Percentiles rank a stretch among this genome's conserved stretches.
These are phyloP conservation scores for Pestalotiopsis sp. DNA, from an alignment of 2,329 filamentous ascomycete species.

Conservation along the genomic window DNA sequence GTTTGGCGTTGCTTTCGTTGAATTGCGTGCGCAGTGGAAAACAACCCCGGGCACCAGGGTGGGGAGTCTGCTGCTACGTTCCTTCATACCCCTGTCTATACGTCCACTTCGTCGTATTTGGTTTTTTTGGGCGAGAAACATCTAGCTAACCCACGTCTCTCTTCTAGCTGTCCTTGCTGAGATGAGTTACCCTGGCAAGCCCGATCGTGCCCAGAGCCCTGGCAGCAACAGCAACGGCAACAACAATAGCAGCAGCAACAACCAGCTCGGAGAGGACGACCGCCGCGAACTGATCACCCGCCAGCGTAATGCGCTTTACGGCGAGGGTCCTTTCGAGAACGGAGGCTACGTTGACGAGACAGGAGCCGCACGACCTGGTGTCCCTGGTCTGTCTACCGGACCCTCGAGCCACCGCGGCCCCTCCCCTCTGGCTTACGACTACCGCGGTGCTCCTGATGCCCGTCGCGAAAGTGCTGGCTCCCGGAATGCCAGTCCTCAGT, in stretches of 20 bases:
- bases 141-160: constrained; percentile 25
- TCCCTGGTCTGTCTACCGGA: constrained; percentile 66
- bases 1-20: constrained; percentile 11
- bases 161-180: constrained; percentile 55
- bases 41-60: neutral
- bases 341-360: constrained; percentile 71
- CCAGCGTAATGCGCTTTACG: constrained; percentile 92
- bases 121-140: constrained; percentile 29
- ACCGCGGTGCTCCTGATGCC: constrained; percentile 44
- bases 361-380: constrained; percentile 63
- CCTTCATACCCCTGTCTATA: neutral
- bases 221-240: constrained; percentile 43
- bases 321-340: constrained; percentile 71
- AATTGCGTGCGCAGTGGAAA: constrained; percentile 3
- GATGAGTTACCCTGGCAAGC: constrained; percentile 63
- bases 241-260: neutral
- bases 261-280: constrained; percentile 82
- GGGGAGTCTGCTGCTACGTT: neutral
- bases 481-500: constrained; percentile 81
- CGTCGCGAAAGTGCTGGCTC: constrained; percentile 55
- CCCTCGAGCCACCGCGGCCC: constrained; percentile 70
- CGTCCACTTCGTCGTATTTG: neutral
- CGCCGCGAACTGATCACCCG: constrained; percentile 94
- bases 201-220: constrained; percentile 83
- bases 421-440: constrained; percentile 80